Evolutionary conservation across 257 asterid species (phyloP).

Genomic region (Coffea canephora): DNA sequence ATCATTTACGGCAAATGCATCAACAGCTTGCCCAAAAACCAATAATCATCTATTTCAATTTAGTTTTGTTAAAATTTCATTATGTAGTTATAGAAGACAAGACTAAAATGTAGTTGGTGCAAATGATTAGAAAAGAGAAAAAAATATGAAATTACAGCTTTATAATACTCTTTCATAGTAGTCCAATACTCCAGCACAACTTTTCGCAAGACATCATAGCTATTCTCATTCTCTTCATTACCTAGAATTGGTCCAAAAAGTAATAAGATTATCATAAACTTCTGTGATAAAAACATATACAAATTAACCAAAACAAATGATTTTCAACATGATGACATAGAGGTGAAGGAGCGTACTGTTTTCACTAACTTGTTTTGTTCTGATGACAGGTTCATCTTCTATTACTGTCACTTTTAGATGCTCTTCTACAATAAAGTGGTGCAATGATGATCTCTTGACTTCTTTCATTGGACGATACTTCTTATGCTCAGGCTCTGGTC

Average conservation of each 20-base stretch:
- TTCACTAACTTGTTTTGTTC: conserved; percentile 33
- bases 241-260: conserved; percentile 24
- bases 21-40: conserved; percentile 52
- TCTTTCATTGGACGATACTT: conserved; percentile 20
- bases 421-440: conserved; percentile 40
- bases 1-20: conserved; percentile 46
- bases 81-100: conserved; percentile 1
- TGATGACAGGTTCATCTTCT: conserved; percentile 49
- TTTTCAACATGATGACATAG: conserved; percentile 12
- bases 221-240: conserved; percentile 41
- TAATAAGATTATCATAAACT: neutral
- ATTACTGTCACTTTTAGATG: conserved; percentile 44
- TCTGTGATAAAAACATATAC: neutral
- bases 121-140: neutral
- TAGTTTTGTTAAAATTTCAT: conserved; percentile 6
- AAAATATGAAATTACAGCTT: conserved; percentile 40
- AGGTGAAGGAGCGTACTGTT: conserved; percentile 40
- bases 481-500: conserved; percentile 31
- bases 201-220: conserved; percentile 55
- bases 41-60: neutral
- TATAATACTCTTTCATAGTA: conserved; percentile 66
- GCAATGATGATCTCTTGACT: conserved; percentile 21
- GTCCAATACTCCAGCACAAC: conserved; percentile 59
- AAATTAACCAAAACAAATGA: neutral
- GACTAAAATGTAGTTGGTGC: neutral